Conservation (phyloP, 108 stramenopile genomes). For the Cyclotella atomus region DNA sequence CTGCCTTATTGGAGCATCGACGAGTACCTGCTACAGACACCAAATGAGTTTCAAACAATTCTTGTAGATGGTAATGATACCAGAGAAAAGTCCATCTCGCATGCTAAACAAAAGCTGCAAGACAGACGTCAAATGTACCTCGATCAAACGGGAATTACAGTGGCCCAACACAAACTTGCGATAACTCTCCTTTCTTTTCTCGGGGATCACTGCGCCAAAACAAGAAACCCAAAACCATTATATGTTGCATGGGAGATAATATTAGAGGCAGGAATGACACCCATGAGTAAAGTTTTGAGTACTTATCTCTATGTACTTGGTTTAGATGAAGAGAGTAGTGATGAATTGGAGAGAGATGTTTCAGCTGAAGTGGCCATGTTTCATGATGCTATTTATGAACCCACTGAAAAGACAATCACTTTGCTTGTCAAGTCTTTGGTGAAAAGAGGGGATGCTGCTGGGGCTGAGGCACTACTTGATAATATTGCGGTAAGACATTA, state of each 20-base stretch:
- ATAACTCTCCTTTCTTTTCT: slow-evolving; percentile 45
- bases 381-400: slow-evolving; percentile 78
- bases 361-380: slow-evolving; percentile 72
- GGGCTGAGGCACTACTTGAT: slow-evolving; percentile 75
- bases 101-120: slow-evolving; percentile 31
- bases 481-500: slow-evolving; percentile 50
- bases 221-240: slow-evolving; percentile 49
- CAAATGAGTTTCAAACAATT: not conserved
- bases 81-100: not conserved
- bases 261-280: slow-evolving; percentile 63
- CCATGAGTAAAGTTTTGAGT: slow-evolving; percentile 54
- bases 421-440: slow-evolving; percentile 72
- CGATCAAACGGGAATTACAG: slow-evolving; percentile 35
- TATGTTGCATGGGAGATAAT: slow-evolving; percentile 75
- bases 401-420: slow-evolving; percentile 77
- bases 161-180: slow-evolving; percentile 37
- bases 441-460: slow-evolving; percentile 57
- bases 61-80: not conserved
- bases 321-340: slow-evolving; percentile 23
- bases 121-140: slow-evolving; percentile 38
- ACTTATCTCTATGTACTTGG: slow-evolving; percentile 67
- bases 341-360: slow-evolving; percentile 26
- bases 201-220: slow-evolving; percentile 68
- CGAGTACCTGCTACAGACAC: slow-evolving; percentile 8
- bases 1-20: slow-evolving; percentile 26